A percentile compares a stretch with the other conserved stretches of the same genome.
Evolutionary conservation across 495 filamentous ascomycete genomes (phyloP).

Genomic region (Penicillium pancosmium): DNA sequence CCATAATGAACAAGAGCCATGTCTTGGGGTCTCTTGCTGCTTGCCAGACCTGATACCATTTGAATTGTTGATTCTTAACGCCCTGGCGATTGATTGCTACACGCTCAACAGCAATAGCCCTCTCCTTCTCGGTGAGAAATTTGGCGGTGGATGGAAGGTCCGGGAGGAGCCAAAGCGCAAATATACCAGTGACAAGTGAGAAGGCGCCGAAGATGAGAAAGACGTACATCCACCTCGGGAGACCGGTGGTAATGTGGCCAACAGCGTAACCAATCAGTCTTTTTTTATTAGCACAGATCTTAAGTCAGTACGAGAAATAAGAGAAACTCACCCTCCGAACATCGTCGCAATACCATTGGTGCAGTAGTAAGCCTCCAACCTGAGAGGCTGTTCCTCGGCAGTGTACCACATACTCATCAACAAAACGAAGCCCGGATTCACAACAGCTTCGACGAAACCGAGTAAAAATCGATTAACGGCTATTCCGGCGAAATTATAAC

Average conservation of each 20-base stretch:
- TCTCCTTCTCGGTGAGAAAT: slow-evolving; percentile 45
- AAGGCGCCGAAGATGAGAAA: slow-evolving; percentile 52
- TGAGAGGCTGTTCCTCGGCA: slow-evolving; percentile 54
- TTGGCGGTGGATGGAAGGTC: slow-evolving; percentile 48
- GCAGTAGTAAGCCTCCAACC: slow-evolving; percentile 56
- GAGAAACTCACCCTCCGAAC: slow-evolving; percentile 48
- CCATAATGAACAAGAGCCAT: slow-evolving; percentile 47
- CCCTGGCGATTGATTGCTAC: slow-evolving; percentile 47
- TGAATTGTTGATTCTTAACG: slow-evolving; percentile 51
- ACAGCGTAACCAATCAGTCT: slow-evolving; percentile 58
- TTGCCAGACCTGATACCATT: slow-evolving; percentile 51
- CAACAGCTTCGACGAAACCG: slow-evolving; percentile 55
- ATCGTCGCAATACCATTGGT: slow-evolving; percentile 60
- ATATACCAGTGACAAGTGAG: slow-evolving; percentile 37
- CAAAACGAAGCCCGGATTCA: slow-evolving; percentile 60
- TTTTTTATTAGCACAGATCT: background rate
- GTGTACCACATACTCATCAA: slow-evolving; percentile 62
- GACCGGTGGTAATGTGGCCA: slow-evolving; percentile 48
- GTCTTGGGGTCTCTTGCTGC: slow-evolving; percentile 52
- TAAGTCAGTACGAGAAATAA: background rate
- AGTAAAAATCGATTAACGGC: slow-evolving; percentile 52
- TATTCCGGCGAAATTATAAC: slow-evolving; percentile 46
- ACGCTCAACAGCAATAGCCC: slow-evolving; percentile 46
- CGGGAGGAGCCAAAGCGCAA: slow-evolving; percentile 42
- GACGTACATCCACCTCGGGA: slow-evolving; percentile 52